A percentile compares a stretch with the other conserved stretches of the same genome.
Conservation (phyloP, 352 stramenopile species). For the Pythium coloratum region DNA sequence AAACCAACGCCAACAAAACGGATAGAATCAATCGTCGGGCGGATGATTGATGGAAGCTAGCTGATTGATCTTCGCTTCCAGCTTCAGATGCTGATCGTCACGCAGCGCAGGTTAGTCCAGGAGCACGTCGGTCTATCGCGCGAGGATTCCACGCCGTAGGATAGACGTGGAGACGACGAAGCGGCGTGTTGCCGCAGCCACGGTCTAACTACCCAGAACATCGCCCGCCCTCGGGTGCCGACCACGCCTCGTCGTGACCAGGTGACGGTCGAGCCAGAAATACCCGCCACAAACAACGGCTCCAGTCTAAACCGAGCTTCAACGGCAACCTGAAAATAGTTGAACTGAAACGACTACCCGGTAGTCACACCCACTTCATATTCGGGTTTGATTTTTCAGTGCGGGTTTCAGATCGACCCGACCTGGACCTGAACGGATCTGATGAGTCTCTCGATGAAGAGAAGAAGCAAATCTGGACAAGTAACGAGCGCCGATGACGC, state of each 20-base stretch:
- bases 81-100: neutral
- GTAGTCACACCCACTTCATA: neutral
- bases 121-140: neutral
- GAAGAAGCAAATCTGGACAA: conserved; percentile 1
- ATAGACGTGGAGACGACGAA: conserved; percentile 20
- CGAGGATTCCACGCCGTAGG: neutral
- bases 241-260: conserved; percentile 1
- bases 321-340: neutral
- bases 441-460: conserved; percentile 3
- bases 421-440: neutral
- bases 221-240: neutral
- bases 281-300: neutral
- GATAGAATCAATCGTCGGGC: neutral
- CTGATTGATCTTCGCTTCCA: conserved; percentile 1
- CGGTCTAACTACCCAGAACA: conserved; percentile 15
- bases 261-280: conserved; percentile 1
- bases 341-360: neutral
- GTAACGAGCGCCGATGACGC: conserved; percentile 38
- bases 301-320: neutral
- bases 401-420: neutral
- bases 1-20: conserved; percentile 7
- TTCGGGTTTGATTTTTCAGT: neutral
- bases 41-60: conserved; percentile 2
- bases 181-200: conserved; percentile 15
- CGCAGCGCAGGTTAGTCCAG: neutral